These are phyloP conservation scores for Russula sp. DNA, from an alignment of 768 basidiomycete species.

Conservation along the genomic window DNA sequence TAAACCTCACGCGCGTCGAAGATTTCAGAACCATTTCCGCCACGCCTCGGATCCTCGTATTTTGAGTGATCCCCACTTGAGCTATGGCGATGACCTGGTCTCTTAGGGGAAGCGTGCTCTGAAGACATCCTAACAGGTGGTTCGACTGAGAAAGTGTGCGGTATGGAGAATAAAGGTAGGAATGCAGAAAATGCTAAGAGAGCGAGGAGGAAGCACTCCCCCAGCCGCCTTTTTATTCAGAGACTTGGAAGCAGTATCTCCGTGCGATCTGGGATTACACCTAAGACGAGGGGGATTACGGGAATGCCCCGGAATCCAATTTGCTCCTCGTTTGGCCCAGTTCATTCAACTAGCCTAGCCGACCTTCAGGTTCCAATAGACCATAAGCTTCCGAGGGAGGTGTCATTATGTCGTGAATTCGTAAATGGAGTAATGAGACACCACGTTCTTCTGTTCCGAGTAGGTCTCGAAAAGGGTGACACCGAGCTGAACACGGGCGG, in stretches of 20 bases:
- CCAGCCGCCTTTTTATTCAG: conserved; percentile 1
- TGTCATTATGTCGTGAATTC: neutral
- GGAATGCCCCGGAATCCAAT: neutral
- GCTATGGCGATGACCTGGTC: neutral
- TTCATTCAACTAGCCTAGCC: neutral
- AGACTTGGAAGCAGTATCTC: neutral
- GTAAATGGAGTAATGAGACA: neutral
- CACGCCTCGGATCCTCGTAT: neutral
- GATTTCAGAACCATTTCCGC: neutral
- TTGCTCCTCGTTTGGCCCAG: neutral
- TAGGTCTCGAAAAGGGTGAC: neutral
- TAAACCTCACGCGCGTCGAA: conserved; percentile 3
- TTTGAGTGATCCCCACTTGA: neutral
- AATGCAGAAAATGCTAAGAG: neutral
- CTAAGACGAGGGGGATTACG: neutral
- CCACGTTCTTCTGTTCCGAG: neutral
- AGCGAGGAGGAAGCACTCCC: neutral
- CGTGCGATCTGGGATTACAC: neutral
- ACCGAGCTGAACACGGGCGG: neutral
- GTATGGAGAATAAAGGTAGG: neutral
- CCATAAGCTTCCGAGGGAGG: too few relatives aligned
- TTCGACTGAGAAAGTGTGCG: too few relatives aligned
- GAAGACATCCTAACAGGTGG: conserved; percentile 5
- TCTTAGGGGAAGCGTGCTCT: neutral
- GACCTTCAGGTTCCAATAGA: neutral